Percentiles rank a stretch among this genome's conserved stretches.
These are phyloP conservation scores for Geosmithia putterillii DNA, from an alignment of 2,329 filamentous ascomycete species.

Conservation along the genomic window DNA sequence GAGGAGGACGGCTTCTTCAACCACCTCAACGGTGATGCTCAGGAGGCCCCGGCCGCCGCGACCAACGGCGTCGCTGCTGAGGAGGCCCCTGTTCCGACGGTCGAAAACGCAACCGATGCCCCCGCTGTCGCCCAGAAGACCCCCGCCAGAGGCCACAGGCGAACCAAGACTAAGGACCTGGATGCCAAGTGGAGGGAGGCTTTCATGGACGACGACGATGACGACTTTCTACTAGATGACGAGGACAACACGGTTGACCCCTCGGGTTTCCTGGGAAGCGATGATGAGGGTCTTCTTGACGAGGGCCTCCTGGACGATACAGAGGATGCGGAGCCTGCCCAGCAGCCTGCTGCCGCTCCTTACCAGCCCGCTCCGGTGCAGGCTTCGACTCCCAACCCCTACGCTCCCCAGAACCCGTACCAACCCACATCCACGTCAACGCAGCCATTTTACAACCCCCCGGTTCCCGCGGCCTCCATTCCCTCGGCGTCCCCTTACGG, in stretches of 20 bases:
- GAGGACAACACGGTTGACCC: constrained; percentile 41
- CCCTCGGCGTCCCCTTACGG: constrained; percentile 21
- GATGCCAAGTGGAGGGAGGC: constrained; percentile 77
- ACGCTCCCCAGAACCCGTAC: constrained; percentile 1
- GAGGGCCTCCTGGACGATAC: constrained; percentile 30
- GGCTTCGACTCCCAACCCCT: constrained; percentile 3
- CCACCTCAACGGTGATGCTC: constrained; percentile 24
- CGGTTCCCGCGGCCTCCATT: constrained; percentile 11
- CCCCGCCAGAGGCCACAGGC: constrained; percentile 8
- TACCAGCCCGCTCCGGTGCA: constrained; percentile 4
- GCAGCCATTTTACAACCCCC: constrained; percentile 8
- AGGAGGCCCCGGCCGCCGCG: neutral
- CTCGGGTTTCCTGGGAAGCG: constrained; percentile 61
- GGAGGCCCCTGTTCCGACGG: neutral
- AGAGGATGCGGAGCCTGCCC: constrained; percentile 16
- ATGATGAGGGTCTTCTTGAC: constrained; percentile 76
- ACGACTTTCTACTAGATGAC: constrained; percentile 49
- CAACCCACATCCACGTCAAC: neutral
- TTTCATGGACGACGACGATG: constrained; percentile 64
- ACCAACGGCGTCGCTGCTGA: neutral
- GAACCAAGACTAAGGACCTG: constrained; percentile 43
- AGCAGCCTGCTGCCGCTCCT: neutral
- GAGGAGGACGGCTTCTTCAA: constrained; percentile 54
- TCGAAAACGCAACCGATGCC: constrained; percentile 31
- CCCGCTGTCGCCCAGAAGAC: no score